Evolutionary conservation across 805 yeast species (phyloP), one percentile per base, ranked within the genome.

Genomic region (Lipomyces sp.): DNA sequence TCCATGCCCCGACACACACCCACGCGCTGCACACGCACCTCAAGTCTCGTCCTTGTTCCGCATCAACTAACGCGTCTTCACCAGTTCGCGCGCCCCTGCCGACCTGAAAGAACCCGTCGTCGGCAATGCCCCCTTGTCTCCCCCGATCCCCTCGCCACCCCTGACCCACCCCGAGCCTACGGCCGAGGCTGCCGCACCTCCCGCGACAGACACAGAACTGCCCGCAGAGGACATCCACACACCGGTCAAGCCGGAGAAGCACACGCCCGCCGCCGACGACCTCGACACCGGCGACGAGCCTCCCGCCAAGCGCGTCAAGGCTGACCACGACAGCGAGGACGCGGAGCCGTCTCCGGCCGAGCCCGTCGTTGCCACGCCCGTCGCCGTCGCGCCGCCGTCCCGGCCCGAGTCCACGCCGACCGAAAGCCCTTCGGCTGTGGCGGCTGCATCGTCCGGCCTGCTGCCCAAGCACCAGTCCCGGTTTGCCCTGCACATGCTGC

Each of bases 401-500:
- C 39, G 2, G 39, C 29, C 37, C 7, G 29, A 21, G 38, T 14
- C 53, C 7, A 36, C 37, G 5, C 19, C 41, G 19, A n/a, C 18
- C 29, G 18, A 29, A 5, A 23, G 16, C 7, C 18, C 50, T 1
- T 23, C 44, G 4, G 24, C 45, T 22, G 23, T 21, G n/a, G 23
- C 52, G 3, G 13, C 33, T 14, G 3, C 40, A 18, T 31, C 40
- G 3, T 47, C 46, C 23, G 18, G 10, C 3, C 31, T 44, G 6
- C 45, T 71, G 32, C 72, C 76, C 21, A 68, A 69, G 47, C 97
- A 93, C 68, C 98, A 93, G 69, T 77, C 79, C 61, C 84, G 84
- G 63, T 90, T 83, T 64, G 87, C 91, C 1, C 60, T 79, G 18
- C 84, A 86, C 56, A 79, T 90, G 1, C 75, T 93, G 44, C 86